Percentiles rank a stretch among this genome's conserved stretches.
Conservation (phyloP, 306 rosid genomes). For the Astragalus membranaceus region DNA sequence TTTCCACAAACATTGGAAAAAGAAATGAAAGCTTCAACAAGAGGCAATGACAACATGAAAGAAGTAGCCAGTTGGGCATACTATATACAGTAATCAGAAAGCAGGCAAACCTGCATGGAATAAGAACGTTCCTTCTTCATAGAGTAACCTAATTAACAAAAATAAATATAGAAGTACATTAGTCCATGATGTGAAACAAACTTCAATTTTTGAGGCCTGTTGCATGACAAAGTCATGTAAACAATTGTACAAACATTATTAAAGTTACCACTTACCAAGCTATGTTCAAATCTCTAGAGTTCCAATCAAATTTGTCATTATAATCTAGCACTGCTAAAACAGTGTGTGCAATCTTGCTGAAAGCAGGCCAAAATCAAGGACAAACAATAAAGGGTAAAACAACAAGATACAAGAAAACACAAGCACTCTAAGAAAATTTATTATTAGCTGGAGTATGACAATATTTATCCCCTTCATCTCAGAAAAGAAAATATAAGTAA, state of each 20-base stretch:
- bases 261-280: not conserved
- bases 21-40: too few species aligned
- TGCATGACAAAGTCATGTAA: not conserved
- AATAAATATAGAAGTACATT: not conserved
- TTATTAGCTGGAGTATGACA: too few species aligned
- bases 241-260: not conserved
- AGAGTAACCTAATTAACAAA: constrained; percentile 12
- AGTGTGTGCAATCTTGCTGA: constrained; percentile 4
- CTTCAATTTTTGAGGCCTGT: not conserved
- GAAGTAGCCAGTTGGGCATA: too few species aligned
- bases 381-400: not conserved
- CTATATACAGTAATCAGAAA: not conserved
- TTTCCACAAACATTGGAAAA: too few species aligned
- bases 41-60: too few species aligned
- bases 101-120: not conserved
- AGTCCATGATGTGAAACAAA: constrained; percentile 4
- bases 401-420: not conserved
- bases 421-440: not conserved
- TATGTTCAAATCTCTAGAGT: not conserved
- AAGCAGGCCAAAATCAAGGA: not conserved
- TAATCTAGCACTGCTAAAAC: not conserved
- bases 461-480: not conserved
- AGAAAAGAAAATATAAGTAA: not conserved
- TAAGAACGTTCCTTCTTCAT: not conserved
- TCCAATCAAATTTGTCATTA: constrained; percentile 14